A percentile compares a stretch with the other conserved stretches of the same genome.
These are phyloP conservation scores for Allium cepa DNA, from an alignment of 106 monocot genomes.

Conservation along the genomic window DNA sequence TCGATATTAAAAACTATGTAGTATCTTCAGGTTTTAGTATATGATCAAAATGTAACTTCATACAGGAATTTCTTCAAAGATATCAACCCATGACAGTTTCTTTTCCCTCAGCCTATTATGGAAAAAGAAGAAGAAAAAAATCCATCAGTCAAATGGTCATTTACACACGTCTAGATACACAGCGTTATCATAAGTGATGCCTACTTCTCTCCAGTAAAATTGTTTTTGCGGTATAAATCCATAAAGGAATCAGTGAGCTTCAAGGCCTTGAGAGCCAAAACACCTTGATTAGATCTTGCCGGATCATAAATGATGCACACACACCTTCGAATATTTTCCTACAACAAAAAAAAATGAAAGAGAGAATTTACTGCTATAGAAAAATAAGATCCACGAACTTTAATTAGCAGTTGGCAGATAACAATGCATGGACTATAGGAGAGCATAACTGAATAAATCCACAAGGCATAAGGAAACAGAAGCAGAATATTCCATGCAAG, in stretches of 20 bases:
- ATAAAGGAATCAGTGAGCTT: conserved; percentile 73
- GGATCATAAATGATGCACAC: conserved; percentile 98
- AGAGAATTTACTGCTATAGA: neutral
- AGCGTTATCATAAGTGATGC: neutral
- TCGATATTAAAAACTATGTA: too few relatives aligned
- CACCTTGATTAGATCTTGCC: conserved; percentile 63
- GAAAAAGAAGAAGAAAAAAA: too few relatives aligned
- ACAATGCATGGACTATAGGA: neutral
- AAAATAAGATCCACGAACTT: neutral
- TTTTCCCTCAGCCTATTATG: conserved; percentile 75
- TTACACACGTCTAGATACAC: neutral
- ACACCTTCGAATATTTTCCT: conserved; percentile 96
- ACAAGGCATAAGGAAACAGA: neutral
- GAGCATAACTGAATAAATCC: neutral
- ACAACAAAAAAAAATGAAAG: neutral
- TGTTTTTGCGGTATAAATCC: conserved; percentile 61
- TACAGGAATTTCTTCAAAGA: conserved; percentile 98
- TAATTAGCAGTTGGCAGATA: neutral
- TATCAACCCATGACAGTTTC: conserved; percentile 92
- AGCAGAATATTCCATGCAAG: neutral
- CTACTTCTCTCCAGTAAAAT: conserved; percentile 91
- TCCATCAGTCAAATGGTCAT: neutral
- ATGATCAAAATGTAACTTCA: neutral
- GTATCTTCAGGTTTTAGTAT: too few relatives aligned
- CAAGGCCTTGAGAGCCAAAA: conserved; percentile 64